A percentile compares a stretch with the other conserved stretches of the same genome.
These are phyloP conservation scores for Diaporthe sp. DNA, from an alignment of 2,329 filamentous ascomycete species.

Conservation along the genomic window DNA sequence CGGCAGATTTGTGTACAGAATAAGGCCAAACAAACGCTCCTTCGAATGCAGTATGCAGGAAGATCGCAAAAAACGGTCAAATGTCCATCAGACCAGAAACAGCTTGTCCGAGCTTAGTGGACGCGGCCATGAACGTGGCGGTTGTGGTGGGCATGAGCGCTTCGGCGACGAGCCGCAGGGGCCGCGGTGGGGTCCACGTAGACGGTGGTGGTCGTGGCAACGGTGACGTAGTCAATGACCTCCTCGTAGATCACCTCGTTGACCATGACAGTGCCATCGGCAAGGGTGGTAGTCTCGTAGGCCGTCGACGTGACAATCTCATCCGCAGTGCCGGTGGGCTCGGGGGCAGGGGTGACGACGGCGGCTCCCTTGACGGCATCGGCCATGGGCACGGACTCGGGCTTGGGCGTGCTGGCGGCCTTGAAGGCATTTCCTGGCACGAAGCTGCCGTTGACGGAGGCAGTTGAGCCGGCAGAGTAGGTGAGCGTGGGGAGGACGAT, in stretches of 20 bases:
- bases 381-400: conserved; percentile 17
- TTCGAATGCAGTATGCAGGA: conserved; percentile 37
- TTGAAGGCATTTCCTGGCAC: conserved; percentile 60
- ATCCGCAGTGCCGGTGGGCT: background rate
- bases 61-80: conserved; percentile 30
- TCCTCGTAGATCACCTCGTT: conserved; percentile 70
- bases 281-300: conserved; percentile 35
- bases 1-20: conserved; percentile 39
- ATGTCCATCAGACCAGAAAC: conserved; percentile 14
- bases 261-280: conserved; percentile 51
- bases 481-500: conserved; percentile 48
- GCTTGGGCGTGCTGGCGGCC: conserved; percentile 41
- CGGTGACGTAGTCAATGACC: conserved; percentile 65
- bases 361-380: conserved; percentile 31
- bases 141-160: conserved; percentile 56
- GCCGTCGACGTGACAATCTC: conserved; percentile 32
- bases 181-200: conserved; percentile 47
- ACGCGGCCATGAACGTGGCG: conserved; percentile 39
- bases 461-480: conserved; percentile 52
- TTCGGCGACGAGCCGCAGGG: conserved; percentile 45
- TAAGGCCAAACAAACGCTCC: conserved; percentile 35
- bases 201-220: conserved; percentile 56
- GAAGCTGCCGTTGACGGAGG: conserved; percentile 48
- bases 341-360: conserved; percentile 2
- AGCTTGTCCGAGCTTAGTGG: conserved; percentile 34